phyloP scores from a whole-genome alignment of 345 rosid genomes.

The Luvunga scandens region DNA sequence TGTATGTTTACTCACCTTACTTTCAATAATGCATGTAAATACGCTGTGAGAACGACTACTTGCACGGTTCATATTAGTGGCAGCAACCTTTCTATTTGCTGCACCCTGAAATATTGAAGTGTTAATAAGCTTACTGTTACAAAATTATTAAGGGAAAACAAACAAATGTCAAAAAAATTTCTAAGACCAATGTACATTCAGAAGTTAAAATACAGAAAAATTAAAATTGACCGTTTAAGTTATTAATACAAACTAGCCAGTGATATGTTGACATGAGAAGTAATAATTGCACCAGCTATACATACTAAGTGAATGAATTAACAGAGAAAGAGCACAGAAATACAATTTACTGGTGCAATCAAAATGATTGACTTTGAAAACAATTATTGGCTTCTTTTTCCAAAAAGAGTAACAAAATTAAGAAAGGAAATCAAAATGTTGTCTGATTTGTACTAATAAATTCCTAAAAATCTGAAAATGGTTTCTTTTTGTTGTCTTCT shows the following conservation, averaged over 20 bases:
- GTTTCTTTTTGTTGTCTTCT: background rate
- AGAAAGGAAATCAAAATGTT: background rate
- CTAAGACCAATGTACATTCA: background rate
- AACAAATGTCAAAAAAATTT: background rate
- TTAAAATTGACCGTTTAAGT: background rate
- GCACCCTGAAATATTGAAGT: slow-evolving; percentile 63
- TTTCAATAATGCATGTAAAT: slow-evolving; percentile 90
- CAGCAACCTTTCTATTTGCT: slow-evolving; percentile 95
- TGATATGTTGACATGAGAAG: background rate
- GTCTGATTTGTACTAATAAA: background rate
- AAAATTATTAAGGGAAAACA: background rate
- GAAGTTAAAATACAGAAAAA: background rate
- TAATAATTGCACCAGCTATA: background rate
- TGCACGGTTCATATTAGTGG: slow-evolving; percentile 96
- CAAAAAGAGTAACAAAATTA: background rate
- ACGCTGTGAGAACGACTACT: slow-evolving; percentile 99
- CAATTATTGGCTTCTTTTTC: background rate
- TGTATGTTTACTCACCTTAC: slow-evolving; percentile 53
- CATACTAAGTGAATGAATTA: background rate
- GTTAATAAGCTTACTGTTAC: background rate
- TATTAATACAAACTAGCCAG: background rate
- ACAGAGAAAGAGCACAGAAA: background rate
- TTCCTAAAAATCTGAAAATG: background rate
- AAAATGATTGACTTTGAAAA: background rate
- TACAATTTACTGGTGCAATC: background rate